phyloP scores from a whole-genome alignment of 148 eudicot species.

The Heliosperma pusillum region DNA sequence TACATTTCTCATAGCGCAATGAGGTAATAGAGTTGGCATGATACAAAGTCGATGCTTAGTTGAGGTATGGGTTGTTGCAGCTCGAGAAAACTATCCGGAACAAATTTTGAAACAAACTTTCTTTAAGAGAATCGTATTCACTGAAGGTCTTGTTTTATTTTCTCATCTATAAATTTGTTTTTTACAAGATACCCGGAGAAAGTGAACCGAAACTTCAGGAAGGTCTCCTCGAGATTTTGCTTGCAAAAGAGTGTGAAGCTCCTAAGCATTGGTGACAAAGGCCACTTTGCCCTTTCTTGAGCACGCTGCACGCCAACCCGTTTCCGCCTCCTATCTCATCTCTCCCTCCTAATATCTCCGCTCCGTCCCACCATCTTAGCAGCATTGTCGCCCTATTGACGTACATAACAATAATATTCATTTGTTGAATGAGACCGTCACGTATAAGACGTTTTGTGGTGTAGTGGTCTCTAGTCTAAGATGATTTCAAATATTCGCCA shows the following conservation, averaged over 20 bases:
- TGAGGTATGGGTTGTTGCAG: conserved; percentile 45
- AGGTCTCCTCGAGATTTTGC: conserved; percentile 75
- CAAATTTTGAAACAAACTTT: not conserved
- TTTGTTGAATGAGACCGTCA: not conserved
- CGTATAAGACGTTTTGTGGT: not conserved
- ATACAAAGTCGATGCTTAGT: conserved; percentile 49
- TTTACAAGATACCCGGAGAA: conserved; percentile 38
- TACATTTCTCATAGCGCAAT: no score
- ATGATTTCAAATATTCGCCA: no score
- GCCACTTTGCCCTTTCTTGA: conserved; percentile 53
- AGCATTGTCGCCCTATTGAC: conserved; percentile 47
- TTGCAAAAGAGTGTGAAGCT: conserved; percentile 47
- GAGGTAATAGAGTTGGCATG: conserved; percentile 75
- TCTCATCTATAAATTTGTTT: no score
- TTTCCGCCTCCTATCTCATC: conserved; percentile 77
- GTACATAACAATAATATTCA: not conserved
- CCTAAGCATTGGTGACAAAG: conserved; percentile 67
- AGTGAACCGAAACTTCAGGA: conserved; percentile 51
- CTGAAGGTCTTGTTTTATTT: not conserved
- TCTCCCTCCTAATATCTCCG: conserved; percentile 65
- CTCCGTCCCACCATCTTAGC: conserved; percentile 70
- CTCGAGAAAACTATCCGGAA: conserved; percentile 31
- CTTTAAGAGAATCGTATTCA: no score
- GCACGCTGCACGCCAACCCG: conserved; percentile 72
- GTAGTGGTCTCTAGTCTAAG: not conserved